phyloP scores from a whole-genome alignment of 2,329 filamentous ascomycete genomes.

The Aspergillus jensenii region DNA sequence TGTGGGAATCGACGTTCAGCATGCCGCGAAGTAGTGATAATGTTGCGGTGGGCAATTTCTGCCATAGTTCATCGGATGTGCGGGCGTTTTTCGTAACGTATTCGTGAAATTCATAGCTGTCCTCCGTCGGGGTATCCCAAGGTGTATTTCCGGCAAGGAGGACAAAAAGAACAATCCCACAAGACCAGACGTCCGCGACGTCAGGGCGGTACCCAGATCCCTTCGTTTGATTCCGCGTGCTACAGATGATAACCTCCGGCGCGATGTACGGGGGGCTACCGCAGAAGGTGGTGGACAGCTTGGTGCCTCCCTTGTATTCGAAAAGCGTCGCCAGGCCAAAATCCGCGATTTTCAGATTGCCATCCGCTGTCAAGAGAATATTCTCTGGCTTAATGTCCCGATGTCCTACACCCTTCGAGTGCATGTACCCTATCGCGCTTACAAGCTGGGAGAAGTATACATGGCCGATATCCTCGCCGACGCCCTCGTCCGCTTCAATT shows the following conservation, averaged over 20 bases:
- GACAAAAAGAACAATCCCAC: conserved; percentile 96
- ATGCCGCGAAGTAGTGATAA: conserved; percentile 86
- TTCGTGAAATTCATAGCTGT: conserved; percentile 88
- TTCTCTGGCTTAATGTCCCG: conserved; percentile 94
- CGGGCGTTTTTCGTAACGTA: conserved; percentile 78
- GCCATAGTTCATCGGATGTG: conserved; percentile 83
- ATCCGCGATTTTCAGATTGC: conserved; percentile 90
- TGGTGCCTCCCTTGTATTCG: conserved; percentile 78
- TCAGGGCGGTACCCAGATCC: conserved; percentile 61
- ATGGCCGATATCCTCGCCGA: conserved; percentile 92
- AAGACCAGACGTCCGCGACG: conserved; percentile 92
- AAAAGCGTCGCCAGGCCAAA: conserved; percentile 96
- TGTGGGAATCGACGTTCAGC: conserved; percentile 75
- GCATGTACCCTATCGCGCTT: conserved; percentile 88
- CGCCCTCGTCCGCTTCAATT: conserved; percentile 94
- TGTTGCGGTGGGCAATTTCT: conserved; percentile 69
- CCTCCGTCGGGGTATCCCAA: conserved; percentile 86
- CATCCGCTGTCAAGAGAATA: conserved; percentile 79
- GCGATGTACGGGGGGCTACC: conserved; percentile 97
- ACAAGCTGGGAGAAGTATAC: conserved; percentile 94
- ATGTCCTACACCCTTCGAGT: conserved; percentile 92
- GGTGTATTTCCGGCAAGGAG: conserved; percentile 94
- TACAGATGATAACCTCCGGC: conserved; percentile 73
- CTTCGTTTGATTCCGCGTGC: conserved; percentile 49
- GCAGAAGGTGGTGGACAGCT: conserved; percentile 84